Evolutionary conservation across 495 filamentous ascomycete species (phyloP).

Genomic region (Penicillium canariense): DNA sequence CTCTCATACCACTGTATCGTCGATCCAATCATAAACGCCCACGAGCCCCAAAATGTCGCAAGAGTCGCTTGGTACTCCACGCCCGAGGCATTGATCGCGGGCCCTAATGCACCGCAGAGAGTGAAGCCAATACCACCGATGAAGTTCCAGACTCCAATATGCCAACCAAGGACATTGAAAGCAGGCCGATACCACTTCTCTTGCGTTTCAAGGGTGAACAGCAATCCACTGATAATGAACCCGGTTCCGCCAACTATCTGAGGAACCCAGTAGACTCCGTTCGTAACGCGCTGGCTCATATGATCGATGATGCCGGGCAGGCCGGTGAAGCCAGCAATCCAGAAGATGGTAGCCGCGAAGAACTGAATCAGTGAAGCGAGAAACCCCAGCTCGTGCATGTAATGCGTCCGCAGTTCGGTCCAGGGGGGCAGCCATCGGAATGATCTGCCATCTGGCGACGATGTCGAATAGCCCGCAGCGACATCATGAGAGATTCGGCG

Average conservation of each 20-base stretch:
- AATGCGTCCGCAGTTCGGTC: constrained; percentile 58
- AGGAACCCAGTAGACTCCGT: constrained; percentile 65
- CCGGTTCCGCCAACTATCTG: constrained; percentile 65
- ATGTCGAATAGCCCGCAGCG: constrained; percentile 10
- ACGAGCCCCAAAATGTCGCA: constrained; percentile 66
- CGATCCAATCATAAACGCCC: constrained; percentile 68
- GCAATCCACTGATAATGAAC: constrained; percentile 55
- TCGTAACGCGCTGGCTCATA: constrained; percentile 43
- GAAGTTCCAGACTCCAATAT: constrained; percentile 57
- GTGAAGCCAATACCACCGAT: constrained; percentile 67
- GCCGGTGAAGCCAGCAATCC: constrained; percentile 65
- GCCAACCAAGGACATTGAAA: constrained; percentile 57
- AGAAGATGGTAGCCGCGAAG: constrained; percentile 60
- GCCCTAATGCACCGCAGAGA: constrained; percentile 63
- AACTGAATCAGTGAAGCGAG: constrained; percentile 61
- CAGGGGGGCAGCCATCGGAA: constrained; percentile 64
- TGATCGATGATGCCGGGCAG: constrained; percentile 56
- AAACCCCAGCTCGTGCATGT: constrained; percentile 67
- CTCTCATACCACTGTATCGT: constrained; percentile 65
- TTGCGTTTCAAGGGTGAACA: constrained; percentile 74
- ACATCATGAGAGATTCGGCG: not conserved
- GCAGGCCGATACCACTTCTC: constrained; percentile 63
- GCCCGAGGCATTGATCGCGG: constrained; percentile 42
- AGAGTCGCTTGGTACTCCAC: constrained; percentile 55
- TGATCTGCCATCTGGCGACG: constrained; percentile 18